Percentiles rank a stretch among this genome's conserved stretches.
phyloP scores from a whole-genome alignment of 2,329 filamentous ascomycete genomes.

The Aurifilum marmelostoma region DNA sequence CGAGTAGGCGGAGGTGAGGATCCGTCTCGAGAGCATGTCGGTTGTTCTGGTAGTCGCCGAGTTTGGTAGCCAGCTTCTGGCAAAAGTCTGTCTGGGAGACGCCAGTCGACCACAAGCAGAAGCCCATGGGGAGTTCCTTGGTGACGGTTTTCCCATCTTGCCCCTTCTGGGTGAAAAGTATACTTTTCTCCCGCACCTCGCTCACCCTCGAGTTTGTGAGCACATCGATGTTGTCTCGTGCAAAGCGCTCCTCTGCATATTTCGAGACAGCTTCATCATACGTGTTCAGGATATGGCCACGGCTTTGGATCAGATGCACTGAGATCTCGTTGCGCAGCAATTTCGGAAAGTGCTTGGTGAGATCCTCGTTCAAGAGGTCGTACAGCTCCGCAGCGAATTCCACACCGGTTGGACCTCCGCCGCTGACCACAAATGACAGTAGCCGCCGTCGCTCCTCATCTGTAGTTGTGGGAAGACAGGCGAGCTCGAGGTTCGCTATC shows the following conservation, averaged over 20 bases:
- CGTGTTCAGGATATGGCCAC: conserved; percentile 94
- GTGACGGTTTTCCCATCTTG: conserved; percentile 74
- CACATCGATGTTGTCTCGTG: conserved; percentile 87
- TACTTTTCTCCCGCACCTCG: conserved; percentile 81
- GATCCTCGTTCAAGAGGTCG: conserved; percentile 94
- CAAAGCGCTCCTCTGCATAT: conserved; percentile 89
- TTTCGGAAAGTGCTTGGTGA: conserved; percentile 80
- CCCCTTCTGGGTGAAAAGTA: conserved; percentile 83
- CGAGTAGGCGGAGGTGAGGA: conserved; percentile 85
- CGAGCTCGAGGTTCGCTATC: conserved; percentile 84
- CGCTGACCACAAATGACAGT: conserved; percentile 93
- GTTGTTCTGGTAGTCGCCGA: conserved; percentile 80
- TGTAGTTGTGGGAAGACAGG: conserved; percentile 87
- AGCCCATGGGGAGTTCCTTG: conserved; percentile 93
- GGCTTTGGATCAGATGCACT: conserved; percentile 93
- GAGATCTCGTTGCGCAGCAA: conserved; percentile 97
- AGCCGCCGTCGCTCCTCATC: conserved; percentile 87
- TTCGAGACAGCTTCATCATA: conserved; percentile 93
- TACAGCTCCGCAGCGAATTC: conserved; percentile 97
- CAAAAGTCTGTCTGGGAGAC: conserved; percentile 85
- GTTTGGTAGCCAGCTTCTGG: conserved; percentile 74
- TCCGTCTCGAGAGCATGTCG: conserved; percentile 92
- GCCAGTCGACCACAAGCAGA: conserved; percentile 97
- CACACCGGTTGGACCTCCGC: conserved; percentile 93
- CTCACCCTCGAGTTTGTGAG: conserved; percentile 92